phyloP scores from a whole-genome alignment of 2,329 filamentous ascomycete genomes.

The Xylariales sp. region DNA sequence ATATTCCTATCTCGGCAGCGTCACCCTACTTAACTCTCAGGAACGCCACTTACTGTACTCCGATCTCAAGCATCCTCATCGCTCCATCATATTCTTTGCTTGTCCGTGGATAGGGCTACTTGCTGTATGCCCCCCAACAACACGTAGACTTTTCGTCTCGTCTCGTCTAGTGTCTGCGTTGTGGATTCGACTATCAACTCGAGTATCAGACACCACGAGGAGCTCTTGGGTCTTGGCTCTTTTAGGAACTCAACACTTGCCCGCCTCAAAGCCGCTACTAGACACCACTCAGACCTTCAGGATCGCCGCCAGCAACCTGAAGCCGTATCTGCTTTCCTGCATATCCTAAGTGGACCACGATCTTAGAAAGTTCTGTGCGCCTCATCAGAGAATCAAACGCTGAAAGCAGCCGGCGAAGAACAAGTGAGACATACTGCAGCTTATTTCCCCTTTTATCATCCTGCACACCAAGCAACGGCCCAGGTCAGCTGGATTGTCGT shows the following conservation, averaged over 20 bases:
- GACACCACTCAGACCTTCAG: slow-evolving; percentile 1
- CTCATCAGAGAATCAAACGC: slow-evolving; percentile 2
- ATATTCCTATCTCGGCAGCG: too few relatives aligned
- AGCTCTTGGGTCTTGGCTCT: too few relatives aligned
- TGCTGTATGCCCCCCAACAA: not conserved
- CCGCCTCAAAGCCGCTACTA: too few relatives aligned
- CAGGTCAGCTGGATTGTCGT: slow-evolving; percentile 11
- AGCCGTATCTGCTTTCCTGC: not conserved
- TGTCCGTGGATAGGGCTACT: not conserved
- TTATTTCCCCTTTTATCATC: slow-evolving; percentile 11
- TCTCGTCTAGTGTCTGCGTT: too few relatives aligned
- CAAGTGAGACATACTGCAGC: slow-evolving; percentile 10
- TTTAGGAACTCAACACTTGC: too few relatives aligned
- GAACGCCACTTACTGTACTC: slow-evolving; percentile 9
- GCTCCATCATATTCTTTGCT: too few relatives aligned
- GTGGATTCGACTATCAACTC: too few relatives aligned
- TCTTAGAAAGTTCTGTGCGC: slow-evolving; percentile 6
- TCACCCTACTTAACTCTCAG: slow-evolving; percentile 11
- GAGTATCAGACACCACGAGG: too few relatives aligned
- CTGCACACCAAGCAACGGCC: slow-evolving; percentile 12
- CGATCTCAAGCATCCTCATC: slow-evolving; percentile 5
- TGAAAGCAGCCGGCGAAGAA: slow-evolving; percentile 1
- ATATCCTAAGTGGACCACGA: slow-evolving; percentile 4
- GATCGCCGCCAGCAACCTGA: not conserved
- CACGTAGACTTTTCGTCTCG: not conserved